A percentile compares a stretch with the other conserved stretches of the same genome.
phyloP scores from a whole-genome alignment of 345 rosid species.

The Lagerstroemia speciosa region DNA sequence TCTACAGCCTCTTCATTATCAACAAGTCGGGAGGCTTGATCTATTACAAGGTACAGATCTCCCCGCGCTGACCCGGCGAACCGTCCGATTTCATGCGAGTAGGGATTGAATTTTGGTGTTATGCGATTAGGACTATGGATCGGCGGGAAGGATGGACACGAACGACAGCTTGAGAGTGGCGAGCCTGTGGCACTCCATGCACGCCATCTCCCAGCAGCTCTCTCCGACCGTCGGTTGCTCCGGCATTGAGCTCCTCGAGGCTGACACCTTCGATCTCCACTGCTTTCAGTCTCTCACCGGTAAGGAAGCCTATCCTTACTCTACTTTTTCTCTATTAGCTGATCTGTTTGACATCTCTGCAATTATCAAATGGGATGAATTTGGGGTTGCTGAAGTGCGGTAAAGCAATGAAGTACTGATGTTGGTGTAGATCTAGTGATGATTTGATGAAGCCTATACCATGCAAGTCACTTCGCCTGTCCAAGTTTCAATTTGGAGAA shows the following conservation, averaged over 20 bases:
- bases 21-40: constrained; percentile 89
- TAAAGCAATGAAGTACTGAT: not conserved
- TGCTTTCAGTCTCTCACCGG: constrained; percentile 96
- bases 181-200: constrained; percentile 99
- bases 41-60: constrained; percentile 57
- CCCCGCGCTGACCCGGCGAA: not conserved
- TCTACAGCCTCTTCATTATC: constrained; percentile 74
- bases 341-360: not conserved
- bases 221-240: constrained; percentile 79
- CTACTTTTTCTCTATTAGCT: not conserved
- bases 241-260: constrained; percentile 95
- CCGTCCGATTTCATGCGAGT: not conserved
- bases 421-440: not conserved
- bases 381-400: not conserved
- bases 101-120: not conserved
- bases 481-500: not conserved
- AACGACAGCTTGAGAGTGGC: constrained; percentile 97
- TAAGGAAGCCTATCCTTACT: constrained; percentile 7
- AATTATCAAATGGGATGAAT: not conserved
- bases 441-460: not conserved
- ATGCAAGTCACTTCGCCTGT: not conserved
- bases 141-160: constrained; percentile 91
- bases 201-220: constrained; percentile 96
- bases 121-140: constrained; percentile 71
- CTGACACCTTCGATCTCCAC: constrained; percentile 90